phyloP scores from a whole-genome alignment of 1,284 basidiomycete genomes.

The Cutaneotrichosporon cavernicola region DNA sequence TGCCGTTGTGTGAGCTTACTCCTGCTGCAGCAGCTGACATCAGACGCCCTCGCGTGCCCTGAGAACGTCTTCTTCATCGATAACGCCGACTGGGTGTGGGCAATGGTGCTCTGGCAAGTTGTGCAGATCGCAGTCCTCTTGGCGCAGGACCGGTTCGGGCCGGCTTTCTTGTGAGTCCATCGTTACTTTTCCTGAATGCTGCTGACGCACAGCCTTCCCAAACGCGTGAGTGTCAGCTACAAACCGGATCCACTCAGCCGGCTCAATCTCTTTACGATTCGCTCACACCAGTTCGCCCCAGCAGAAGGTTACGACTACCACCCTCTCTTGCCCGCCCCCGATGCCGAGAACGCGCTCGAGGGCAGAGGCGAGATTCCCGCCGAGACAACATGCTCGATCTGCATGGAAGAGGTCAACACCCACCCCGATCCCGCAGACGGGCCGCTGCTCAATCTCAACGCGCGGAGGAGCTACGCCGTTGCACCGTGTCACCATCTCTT shows the following conservation, averaged over 20 bases:
- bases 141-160: slow-evolving; percentile 73
- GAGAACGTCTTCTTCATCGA: slow-evolving; percentile 79
- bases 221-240: slow-evolving; percentile 2
- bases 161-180: slow-evolving; percentile 67
- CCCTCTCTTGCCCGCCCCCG: slow-evolving; percentile 67
- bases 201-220: slow-evolving; percentile 10
- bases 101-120: slow-evolving; percentile 63
- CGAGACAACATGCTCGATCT: slow-evolving; percentile 79
- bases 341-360: slow-evolving; percentile 63
- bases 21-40: slow-evolving; percentile 7
- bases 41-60: slow-evolving; percentile 78
- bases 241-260: no score
- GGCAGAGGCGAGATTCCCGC: not conserved
- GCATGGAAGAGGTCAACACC: slow-evolving; percentile 79
- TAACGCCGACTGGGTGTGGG: slow-evolving; percentile 64
- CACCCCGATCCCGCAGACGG: slow-evolving; percentile 48
- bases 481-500: slow-evolving; percentile 88
- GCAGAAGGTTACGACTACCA: slow-evolving; percentile 77
- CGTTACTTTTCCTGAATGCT: not conserved
- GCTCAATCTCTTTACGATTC: not conserved
- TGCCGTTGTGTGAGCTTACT: slow-evolving; percentile 66
- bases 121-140: slow-evolving; percentile 66
- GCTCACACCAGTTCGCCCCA: slow-evolving; percentile 54
- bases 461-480: slow-evolving; percentile 71
- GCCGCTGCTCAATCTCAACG: slow-evolving; percentile 47